Percentiles rank a stretch among this genome's conserved stretches.
Evolutionary conservation across 2,329 filamentous ascomycete species (phyloP).

Genomic region (Elsinoe perseae): DNA sequence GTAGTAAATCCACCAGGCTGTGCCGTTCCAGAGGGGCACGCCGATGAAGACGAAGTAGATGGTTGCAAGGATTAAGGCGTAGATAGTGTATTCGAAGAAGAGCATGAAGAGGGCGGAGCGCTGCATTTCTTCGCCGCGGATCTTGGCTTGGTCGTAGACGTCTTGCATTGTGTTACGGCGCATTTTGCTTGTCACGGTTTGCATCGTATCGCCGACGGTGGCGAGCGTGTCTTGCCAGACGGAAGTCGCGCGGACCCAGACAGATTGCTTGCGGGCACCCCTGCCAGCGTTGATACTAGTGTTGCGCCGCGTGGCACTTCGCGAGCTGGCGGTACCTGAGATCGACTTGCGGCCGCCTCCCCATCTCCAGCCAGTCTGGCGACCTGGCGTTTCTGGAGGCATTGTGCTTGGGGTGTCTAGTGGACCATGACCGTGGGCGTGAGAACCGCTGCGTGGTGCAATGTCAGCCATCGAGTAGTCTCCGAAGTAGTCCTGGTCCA

Average conservation of each 20-base stretch:
- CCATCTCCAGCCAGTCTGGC: slow-evolving; percentile 12
- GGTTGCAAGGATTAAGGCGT: slow-evolving; percentile 32
- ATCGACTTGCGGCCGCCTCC: not conserved
- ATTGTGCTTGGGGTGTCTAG: slow-evolving; percentile 1
- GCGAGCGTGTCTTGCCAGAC: slow-evolving; percentile 7
- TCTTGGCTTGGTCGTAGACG: slow-evolving; percentile 23
- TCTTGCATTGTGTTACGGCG: slow-evolving; percentile 19
- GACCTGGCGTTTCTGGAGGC: slow-evolving; percentile 4
- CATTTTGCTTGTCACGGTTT: not conserved
- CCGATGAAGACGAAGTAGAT: slow-evolving; percentile 43
- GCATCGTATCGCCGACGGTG: slow-evolving; percentile 8
- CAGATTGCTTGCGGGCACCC: not conserved
- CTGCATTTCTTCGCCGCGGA: slow-evolving; percentile 19
- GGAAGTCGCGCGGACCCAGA: not conserved
- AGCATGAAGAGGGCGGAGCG: slow-evolving; percentile 30
- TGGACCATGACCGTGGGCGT: slow-evolving; percentile 3
- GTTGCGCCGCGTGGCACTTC: not conserved
- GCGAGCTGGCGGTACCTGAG: not conserved
- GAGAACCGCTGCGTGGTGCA: not conserved
- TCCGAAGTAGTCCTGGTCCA: slow-evolving; percentile 4
- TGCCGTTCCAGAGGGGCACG: slow-evolving; percentile 40
- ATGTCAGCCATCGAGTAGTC: not conserved
- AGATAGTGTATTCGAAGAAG: slow-evolving; percentile 35
- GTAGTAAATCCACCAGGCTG: slow-evolving; percentile 38
- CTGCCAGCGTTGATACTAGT: slow-evolving; percentile 11